phyloP scores from a whole-genome alignment of 1,284 basidiomycete genomes.

The Sporisorium scitamineum region DNA sequence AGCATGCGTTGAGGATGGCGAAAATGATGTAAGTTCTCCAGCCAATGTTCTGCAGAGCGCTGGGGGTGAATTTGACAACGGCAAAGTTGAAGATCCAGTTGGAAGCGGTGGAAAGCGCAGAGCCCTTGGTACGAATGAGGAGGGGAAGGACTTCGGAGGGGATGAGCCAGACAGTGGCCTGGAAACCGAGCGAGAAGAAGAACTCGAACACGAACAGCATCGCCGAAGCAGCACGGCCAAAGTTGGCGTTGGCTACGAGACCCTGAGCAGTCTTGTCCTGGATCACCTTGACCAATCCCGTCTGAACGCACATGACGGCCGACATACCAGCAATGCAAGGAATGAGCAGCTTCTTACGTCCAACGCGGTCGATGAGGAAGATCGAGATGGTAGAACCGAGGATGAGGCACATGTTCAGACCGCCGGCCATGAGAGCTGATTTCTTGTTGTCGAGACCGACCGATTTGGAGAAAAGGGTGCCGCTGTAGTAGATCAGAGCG shows the following conservation, averaged over 20 bases:
- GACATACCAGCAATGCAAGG: conserved; percentile 78
- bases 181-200: conserved; percentile 79
- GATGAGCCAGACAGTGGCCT: conserved; percentile 76
- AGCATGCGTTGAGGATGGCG: conserved; percentile 66
- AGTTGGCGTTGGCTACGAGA: conserved; percentile 66
- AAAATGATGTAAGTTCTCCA: conserved; percentile 65
- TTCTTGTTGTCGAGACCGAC: conserved; percentile 73
- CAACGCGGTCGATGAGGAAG: conserved; percentile 73
- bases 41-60: conserved; percentile 73
- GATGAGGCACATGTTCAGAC: conserved; percentile 79
- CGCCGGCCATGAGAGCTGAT: conserved; percentile 77
- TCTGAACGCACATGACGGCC: conserved; percentile 75
- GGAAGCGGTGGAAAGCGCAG: conserved; percentile 66
- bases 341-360: conserved; percentile 78
- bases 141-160: conserved; percentile 69
- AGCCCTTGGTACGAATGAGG: conserved; percentile 69
- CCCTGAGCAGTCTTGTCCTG: conserved; percentile 41
- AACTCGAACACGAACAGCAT: conserved; percentile 78
- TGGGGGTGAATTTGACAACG: conserved; percentile 76
- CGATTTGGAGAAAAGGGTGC: conserved; percentile 68
- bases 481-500: conserved; percentile 75
- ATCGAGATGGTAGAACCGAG: conserved; percentile 76
- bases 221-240: conserved; percentile 73
- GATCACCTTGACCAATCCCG: conserved; percentile 72
- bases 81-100: conserved; percentile 69